Conservation (phyloP, 2,329 filamentous ascomycete species). For the Diatrype stigma region DNA sequence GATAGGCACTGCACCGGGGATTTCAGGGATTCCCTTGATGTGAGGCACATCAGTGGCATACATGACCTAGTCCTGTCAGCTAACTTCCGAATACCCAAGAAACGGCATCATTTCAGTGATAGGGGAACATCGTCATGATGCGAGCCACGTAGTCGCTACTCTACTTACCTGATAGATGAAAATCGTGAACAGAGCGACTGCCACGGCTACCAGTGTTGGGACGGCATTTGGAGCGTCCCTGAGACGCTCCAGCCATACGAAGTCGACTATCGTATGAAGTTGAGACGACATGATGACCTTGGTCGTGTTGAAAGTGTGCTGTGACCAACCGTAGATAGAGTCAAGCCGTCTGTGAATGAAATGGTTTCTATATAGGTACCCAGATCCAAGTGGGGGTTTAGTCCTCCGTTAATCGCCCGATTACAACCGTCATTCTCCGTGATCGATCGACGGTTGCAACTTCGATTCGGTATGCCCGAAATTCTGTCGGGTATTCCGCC, state of each 20-base stretch:
- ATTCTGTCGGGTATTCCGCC: conserved; percentile 1
- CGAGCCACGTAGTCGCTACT: neutral
- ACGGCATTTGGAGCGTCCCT: conserved; percentile 2
- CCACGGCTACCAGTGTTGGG: conserved; percentile 2
- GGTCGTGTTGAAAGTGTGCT: neutral
- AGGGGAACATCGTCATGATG: neutral
- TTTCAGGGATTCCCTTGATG: conserved; percentile 40
- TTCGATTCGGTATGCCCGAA: conserved; percentile 1
- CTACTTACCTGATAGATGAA: conserved; percentile 7
- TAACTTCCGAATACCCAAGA: neutral
- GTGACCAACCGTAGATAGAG: neutral
- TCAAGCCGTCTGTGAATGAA: neutral
- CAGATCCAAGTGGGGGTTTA: neutral
- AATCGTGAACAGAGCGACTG: conserved; percentile 1
- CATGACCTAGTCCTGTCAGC: conserved; percentile 14
- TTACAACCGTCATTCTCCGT: neutral
- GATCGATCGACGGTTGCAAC: neutral
- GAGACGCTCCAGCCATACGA: conserved; percentile 3
- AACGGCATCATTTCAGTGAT: neutral
- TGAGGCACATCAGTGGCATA: conserved; percentile 42
- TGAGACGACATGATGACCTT: conserved; percentile 8
- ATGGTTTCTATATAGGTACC: conserved; percentile 6
- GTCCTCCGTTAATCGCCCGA: neutral
- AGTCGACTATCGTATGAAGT: neutral
- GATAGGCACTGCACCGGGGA: conserved; percentile 46